Evolutionary conservation across 1,284 basidiomycete species (phyloP), one percentile per base, ranked within the genome.

Genomic region (Afroboletus lepidellus): DNA sequence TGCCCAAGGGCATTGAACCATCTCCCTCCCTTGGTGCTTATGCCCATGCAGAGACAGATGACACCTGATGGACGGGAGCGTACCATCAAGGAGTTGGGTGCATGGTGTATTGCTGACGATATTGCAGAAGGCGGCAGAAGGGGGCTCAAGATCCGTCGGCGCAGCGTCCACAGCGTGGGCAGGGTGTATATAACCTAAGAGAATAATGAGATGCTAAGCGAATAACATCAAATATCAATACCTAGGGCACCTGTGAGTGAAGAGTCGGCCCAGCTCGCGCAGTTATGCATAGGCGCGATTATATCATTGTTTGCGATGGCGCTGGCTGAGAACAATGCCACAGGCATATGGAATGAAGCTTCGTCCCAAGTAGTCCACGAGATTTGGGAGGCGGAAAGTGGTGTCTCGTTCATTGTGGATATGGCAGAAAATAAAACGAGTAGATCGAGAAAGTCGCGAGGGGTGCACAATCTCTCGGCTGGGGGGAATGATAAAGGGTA

Each of bases 1-100:
- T n/a, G 11, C 25, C 55, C 60, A 63, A 4, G 55, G 58, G 23
- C 51, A 63, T 9, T 16, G 47, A n/a, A 21, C 5, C 6, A 3
- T 13, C 42, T 43, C 45, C 15, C 33, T 48, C 46, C 39, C 48
- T 1, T 16, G 27, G 16, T 65, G 50, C 29, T 23, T 33, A 13
- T 63, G 34, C 6, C 58, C 46, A 13, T 47, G 46, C 16, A 57
- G 33, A 21, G 27, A 29, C n/a, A 56, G 29, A 21, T 56, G 55
- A 20, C 20, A 29, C 46, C 45, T 55, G 18, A 55, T 41, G n/a
- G 51, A 58, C 20, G 5, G n/a, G 20, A 41, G 20, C 4, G 51
- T 41, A 9, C 51, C 45, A 16, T 55, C 23, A 15, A 58, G 45
- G 2, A 45, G 27, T 27, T 41, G 56, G 8, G 21, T 18, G 30